Evolutionary conservation across 2,329 filamentous ascomycete genomes (phyloP).

Genomic region (Hansfordia pulvinata): DNA sequence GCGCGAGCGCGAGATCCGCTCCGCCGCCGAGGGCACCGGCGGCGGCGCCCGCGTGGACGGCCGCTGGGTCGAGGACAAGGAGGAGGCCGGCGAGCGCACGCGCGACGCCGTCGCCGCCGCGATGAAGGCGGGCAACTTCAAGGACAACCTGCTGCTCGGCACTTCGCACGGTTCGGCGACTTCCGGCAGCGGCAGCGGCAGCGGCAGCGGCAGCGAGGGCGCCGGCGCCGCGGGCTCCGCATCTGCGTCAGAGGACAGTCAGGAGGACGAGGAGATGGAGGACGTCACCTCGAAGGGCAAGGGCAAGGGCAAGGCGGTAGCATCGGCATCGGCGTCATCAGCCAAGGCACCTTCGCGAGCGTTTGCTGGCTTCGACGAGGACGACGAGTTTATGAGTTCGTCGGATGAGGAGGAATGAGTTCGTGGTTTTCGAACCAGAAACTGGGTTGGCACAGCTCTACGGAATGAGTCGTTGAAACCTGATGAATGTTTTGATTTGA

Average conservation of each 20-base stretch:
- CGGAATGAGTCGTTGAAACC: too few relatives aligned
- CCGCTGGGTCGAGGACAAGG: conserved; percentile 90
- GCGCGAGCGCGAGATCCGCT: conserved; percentile 69
- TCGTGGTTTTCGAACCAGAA: too few relatives aligned
- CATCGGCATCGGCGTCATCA: conserved; percentile 23
- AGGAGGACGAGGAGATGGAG: conserved; percentile 23
- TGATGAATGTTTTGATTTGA: too few relatives aligned
- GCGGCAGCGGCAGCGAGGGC: too few relatives aligned
- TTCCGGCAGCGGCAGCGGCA: too few relatives aligned
- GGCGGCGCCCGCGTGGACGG: conserved; percentile 76
- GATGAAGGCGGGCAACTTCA: conserved; percentile 50
- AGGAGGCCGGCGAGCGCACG: conserved; percentile 76
- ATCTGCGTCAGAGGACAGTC: conserved; percentile 17
- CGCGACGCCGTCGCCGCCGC: conserved; percentile 60
- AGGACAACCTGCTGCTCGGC: conserved; percentile 42
- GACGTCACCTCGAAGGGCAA: conserved; percentile 16
- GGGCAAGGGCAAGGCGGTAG: conserved; percentile 35
- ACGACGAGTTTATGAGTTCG: conserved; percentile 61
- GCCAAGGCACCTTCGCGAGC: conserved; percentile 25
- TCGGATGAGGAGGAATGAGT: conserved; percentile 49
- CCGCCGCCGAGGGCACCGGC: conserved; percentile 54
- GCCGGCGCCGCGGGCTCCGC: too few relatives aligned
- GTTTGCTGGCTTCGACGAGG: conserved; percentile 70
- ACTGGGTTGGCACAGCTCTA: too few relatives aligned
- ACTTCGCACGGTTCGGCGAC: conserved; percentile 36